phyloP scores from a whole-genome alignment of 768 basidiomycete genomes.

The Russula lepida region DNA sequence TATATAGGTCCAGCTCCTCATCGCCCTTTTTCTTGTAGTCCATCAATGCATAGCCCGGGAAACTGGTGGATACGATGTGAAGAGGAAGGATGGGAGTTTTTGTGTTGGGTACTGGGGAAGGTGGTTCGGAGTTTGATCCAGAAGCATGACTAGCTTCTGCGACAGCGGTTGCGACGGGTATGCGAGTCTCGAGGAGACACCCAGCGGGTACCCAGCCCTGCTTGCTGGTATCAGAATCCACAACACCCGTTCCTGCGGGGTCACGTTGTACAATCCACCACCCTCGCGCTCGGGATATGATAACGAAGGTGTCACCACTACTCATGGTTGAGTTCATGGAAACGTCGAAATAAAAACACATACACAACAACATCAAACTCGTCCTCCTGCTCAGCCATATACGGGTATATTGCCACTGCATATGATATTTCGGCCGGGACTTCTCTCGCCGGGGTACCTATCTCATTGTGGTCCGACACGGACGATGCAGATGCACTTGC shows the following conservation, averaged over 20 bases:
- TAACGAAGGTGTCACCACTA: conserved; percentile 90
- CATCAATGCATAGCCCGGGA: conserved; percentile 94
- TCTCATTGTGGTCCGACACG: conserved; percentile 20
- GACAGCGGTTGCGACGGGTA: conserved; percentile 82
- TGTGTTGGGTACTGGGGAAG: conserved; percentile 22
- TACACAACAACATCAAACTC: conserved; percentile 97
- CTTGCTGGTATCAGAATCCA: conserved; percentile 67
- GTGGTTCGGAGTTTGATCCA: conserved; percentile 31
- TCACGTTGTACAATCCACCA: conserved; percentile 99
- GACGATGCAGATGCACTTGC: conserved; percentile 21
- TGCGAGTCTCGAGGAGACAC: conserved; percentile 86
- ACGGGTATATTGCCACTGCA: conserved; percentile 97
- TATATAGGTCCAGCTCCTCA: conserved; percentile 82
- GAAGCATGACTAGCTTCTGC: conserved; percentile 70
- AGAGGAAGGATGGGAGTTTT: conserved; percentile 81
- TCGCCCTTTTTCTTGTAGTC: conserved; percentile 92
- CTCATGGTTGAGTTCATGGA: conserved; percentile 8
- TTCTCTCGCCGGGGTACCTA: conserved; percentile 25
- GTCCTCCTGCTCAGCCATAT: conserved; percentile 97
- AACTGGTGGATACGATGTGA: conserved; percentile 94
- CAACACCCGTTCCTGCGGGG: conserved; percentile 70
- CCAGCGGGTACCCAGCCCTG: conserved; percentile 99
- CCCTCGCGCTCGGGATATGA: conserved; percentile 87
- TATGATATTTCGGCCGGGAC: conserved; percentile 62
- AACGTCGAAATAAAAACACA: conserved; percentile 29